Evolutionary conservation across 2,329 filamentous ascomycete genomes (phyloP), one percentile per base, ranked within the genome.

Genomic region (Coniella lustricola): DNA sequence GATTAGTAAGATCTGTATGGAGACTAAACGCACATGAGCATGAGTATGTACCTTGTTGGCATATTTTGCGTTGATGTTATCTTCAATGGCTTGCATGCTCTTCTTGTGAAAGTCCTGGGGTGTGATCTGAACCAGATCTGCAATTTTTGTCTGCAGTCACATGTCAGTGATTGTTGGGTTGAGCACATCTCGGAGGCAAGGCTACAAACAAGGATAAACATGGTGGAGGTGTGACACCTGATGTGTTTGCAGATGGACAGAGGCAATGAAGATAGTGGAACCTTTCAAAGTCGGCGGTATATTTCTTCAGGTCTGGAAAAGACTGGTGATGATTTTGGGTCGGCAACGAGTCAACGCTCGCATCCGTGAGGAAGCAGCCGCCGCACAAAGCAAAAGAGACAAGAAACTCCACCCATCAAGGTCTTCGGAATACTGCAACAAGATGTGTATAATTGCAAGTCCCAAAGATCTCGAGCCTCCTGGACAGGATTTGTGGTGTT

Each of bases 21-120:
- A 18, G 37, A 4, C 33, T 16, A n/a, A 16, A 8, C 21, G 21
- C 17, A 38, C 8, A 13, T n/a, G 2, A 17, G 31, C 8, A 12
- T 41, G 14, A 2, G 21, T 57, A 37, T 54, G 42, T 46, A 88
- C 85, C 68, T 91, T 93, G 70, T 98, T 96, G 51, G 91, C 83
- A 67, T 96, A 98, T 69, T 98, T 98, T 55, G 83, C 77, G 65
- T 98, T 97, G 70, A 98, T 93, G 60, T 93, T 93, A 70, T 98
- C 90, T 68, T 96, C 52, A 55, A 98, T 88, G 1, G 90, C 89
- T 54, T 90, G 79, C 29, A 81, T 78, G 61, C 87, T 94, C 52
- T 81, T 76, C 67, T 93, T 93, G 53, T 82, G 78, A 63, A 97
- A 95, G 63, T 96, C 87, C 60, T 88, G 80, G 1, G 93, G 93